A percentile compares a stretch with the other conserved stretches of the same genome.
Conservation (phyloP, 306 rosid species). For the Acacia melanoxylon region DNA sequence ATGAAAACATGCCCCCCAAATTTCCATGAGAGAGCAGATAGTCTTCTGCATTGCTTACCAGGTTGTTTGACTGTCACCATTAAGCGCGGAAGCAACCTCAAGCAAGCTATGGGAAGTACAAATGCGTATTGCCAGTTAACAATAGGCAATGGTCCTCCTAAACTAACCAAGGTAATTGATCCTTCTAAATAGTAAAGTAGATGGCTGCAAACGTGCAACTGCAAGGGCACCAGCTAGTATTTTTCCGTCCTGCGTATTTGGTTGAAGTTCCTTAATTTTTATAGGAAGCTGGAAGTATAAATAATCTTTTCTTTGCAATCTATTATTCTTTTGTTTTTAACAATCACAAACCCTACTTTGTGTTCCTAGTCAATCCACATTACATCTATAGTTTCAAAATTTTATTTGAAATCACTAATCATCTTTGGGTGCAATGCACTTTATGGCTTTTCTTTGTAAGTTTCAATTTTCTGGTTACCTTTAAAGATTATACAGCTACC, state of each 20-base stretch:
- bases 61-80: conserved; percentile 96
- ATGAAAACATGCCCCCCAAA: conserved; percentile 98
- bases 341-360: not conserved
- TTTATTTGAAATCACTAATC: conserved; percentile 5
- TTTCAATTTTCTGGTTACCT: not conserved
- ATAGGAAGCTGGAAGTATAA: not conserved
- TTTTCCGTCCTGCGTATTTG: conserved; percentile 9
- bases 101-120: conserved; percentile 94
- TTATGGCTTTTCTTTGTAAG: not conserved
- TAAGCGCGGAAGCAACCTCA: conserved; percentile 89
- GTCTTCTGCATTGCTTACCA: conserved; percentile 91
- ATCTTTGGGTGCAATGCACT: not conserved
- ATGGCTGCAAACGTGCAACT: conserved; percentile 11
- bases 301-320: not conserved
- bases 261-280: conserved; percentile 7
- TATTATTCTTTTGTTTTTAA: not conserved
- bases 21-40: conserved; percentile 96
- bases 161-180: conserved; percentile 86
- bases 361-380: conserved; percentile 1
- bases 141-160: conserved; percentile 89
- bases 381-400: not conserved
- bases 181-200: conserved; percentile 8
- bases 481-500: conserved; percentile 9
- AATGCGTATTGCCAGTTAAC: conserved; percentile 92
- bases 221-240: conserved; percentile 25